Evolutionary conservation across 768 basidiomycete genomes (phyloP).

Genomic region (Mycena maculata): DNA sequence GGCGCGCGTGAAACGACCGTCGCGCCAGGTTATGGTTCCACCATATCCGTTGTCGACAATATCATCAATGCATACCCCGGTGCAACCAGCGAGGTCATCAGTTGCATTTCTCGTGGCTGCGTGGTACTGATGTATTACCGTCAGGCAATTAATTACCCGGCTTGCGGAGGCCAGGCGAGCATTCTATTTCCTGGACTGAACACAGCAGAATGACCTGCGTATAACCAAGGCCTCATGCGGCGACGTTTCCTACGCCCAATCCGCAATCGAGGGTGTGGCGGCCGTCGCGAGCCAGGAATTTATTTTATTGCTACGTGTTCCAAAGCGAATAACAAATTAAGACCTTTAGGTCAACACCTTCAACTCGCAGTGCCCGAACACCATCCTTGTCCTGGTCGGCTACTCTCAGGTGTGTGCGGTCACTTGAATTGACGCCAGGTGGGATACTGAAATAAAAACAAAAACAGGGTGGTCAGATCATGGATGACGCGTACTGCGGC

Average conservation of each 20-base stretch:
- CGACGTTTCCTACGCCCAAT: slow-evolving; percentile 46
- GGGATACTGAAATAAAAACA: not conserved
- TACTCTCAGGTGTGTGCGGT: slow-evolving; percentile 45
- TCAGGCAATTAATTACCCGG: slow-evolving; percentile 50
- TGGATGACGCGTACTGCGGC: slow-evolving; percentile 49
- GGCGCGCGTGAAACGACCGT: slow-evolving; percentile 50
- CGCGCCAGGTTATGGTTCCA: slow-evolving; percentile 46
- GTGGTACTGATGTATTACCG: too few species aligned
- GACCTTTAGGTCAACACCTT: slow-evolving; percentile 49
- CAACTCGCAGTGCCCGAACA: slow-evolving; percentile 46
- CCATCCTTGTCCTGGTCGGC: slow-evolving; percentile 47
- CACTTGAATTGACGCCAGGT: not conserved
- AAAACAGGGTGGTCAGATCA: slow-evolving; percentile 47
- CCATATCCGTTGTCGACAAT: slow-evolving; percentile 42
- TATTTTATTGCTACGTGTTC: too few species aligned
- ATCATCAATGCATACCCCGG: slow-evolving; percentile 44
- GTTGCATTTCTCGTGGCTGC: slow-evolving; percentile 14
- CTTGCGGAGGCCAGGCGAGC: slow-evolving; percentile 47
- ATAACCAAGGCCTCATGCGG: too few species aligned
- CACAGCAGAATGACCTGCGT: too few species aligned
- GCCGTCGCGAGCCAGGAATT: slow-evolving; percentile 46
- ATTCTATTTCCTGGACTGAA: too few species aligned
- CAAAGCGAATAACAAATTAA: too few species aligned
- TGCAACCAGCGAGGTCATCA: slow-evolving; percentile 47
- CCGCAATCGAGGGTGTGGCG: slow-evolving; percentile 42